Evolutionary conservation across 2,329 filamentous ascomycete species (phyloP), one percentile per base, ranked within the genome.

Genomic region (Claviceps sp.): DNA sequence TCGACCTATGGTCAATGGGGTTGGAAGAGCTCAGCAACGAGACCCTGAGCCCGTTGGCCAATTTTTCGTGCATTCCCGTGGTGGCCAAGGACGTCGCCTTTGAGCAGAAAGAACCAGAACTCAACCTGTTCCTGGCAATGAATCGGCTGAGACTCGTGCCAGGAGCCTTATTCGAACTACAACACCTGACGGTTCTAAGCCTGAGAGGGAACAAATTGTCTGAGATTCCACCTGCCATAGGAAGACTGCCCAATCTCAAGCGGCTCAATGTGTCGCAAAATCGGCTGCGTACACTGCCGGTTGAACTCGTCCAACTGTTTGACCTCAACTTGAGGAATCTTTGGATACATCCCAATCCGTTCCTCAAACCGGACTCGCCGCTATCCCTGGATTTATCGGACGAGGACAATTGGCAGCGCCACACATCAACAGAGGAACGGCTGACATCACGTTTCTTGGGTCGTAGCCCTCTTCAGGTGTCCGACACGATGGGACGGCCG

Each of bases 201-300:
- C 70, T 89, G 16, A 78, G 85, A 39, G 77, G 74, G 54, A 87
- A 87, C 59, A 64, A 72, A 24, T 71, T 89, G 14, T 68, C 67
- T 0, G 76, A 84, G 59, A 66, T 89, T 2, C 80, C 85, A 1
- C 69, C 79, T 0, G 70, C 73, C 3, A 79, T 88, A 48, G 70
- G 69, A 22, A 75, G 76, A 37, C 70, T 88, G 6, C 62, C 62
- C 4, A 81, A 80, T 53, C 71, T 89, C 4, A 68, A 70, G 49
- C 74, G 80, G 49, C 73, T 89, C 41, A 87, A 87, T 57, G 59
- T 89, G 8, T 78, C 81, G 1, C 76, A 83, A 50, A 88, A 87
- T 55, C 65, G 68, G 5, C 68, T 89, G 11, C 71, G 70, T 6
- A 76, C 70, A 54, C 70, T 89, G 1, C 85, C 85, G 0, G 76